Conservation (phyloP, 2,329 filamentous ascomycete genomes). For the Pestalotiopsis sp. region DNA sequence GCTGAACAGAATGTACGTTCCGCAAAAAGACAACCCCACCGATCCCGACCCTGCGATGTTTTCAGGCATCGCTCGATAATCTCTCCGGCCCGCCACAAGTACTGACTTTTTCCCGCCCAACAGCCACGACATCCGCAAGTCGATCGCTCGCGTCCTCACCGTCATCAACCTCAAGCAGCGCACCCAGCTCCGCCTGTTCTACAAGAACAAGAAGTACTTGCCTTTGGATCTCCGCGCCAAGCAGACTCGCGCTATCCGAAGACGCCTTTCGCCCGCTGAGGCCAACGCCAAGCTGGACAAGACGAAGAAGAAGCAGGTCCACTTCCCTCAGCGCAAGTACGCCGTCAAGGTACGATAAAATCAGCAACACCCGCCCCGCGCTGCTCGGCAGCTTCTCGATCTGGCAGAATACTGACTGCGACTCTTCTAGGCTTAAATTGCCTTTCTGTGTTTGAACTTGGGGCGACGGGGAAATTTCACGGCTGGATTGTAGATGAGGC, state of each 20-base stretch:
- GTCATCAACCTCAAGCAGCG: conserved; percentile 99
- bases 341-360: conserved; percentile 83
- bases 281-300: conserved; percentile 83
- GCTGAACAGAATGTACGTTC: conserved; percentile 91
- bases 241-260: conserved; percentile 97
- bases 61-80: conserved; percentile 7
- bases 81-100: conserved; percentile 18
- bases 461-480: conserved; percentile 22
- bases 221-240: conserved; percentile 98
- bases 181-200: conserved; percentile 96
- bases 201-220: conserved; percentile 99
- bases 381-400: not conserved
- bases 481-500: conserved; percentile 27
- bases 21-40: conserved; percentile 13
- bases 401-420: not conserved
- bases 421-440: conserved; percentile 26
- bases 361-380: not conserved
- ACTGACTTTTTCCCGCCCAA: conserved; percentile 21
- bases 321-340: conserved; percentile 99
- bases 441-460: conserved; percentile 13
- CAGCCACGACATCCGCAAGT: conserved; percentile 99
- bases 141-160: conserved; percentile 97
- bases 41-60: not conserved
- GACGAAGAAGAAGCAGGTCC: conserved; percentile 91
- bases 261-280: conserved; percentile 92